These are phyloP conservation scores for Gastrolobium villosum DNA, from an alignment of 306 rosid genomes.

Conservation along the genomic window DNA sequence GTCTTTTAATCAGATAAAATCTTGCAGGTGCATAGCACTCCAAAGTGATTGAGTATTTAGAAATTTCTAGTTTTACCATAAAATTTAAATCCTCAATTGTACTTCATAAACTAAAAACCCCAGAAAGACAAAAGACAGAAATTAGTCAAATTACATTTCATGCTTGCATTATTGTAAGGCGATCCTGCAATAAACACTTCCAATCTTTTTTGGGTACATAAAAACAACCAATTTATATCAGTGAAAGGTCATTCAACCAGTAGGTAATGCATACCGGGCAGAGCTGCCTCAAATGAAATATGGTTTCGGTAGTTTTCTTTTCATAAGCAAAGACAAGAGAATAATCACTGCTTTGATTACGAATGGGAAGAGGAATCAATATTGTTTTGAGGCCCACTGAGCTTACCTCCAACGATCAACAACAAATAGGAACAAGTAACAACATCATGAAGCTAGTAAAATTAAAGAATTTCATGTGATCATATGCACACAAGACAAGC, in stretches of 20 bases:
- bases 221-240: neutral
- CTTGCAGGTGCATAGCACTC: neutral
- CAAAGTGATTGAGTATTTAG: neutral
- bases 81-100: neutral
- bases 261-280: slow-evolving; percentile 8
- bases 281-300: neutral
- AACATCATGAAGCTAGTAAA: neutral
- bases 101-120: slow-evolving; percentile 19
- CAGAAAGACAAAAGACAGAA: neutral
- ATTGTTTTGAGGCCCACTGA: neutral
- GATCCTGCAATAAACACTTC: neutral
- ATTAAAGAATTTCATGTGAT: neutral
- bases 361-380: neutral
- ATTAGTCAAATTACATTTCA: too few species aligned
- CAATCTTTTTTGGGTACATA: neutral
- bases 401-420: neutral
- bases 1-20: neutral
- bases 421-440: neutral
- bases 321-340: neutral
- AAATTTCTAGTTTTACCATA: neutral
- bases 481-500: neutral
- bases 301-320: neutral
- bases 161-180: neutral
- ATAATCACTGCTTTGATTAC: neutral
- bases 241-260: neutral